These are phyloP conservation scores for Apiotrichum gracile DNA, from an alignment of 1,284 basidiomycete species.

Conservation along the genomic window DNA sequence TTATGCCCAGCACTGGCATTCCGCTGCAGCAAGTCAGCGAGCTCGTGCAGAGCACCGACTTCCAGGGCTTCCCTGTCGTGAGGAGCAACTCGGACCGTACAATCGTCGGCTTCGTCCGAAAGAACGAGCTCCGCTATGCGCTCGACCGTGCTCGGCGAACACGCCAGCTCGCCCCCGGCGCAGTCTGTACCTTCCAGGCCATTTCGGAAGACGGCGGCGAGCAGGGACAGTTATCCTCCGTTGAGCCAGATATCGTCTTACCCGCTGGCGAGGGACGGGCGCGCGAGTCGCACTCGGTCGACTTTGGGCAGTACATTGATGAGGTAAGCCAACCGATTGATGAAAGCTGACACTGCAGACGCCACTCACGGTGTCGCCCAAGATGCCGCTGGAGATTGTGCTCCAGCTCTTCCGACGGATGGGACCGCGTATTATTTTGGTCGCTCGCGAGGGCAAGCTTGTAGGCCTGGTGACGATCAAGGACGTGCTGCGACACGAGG, in stretches of 20 bases:
- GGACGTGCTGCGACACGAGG: constrained; percentile 82
- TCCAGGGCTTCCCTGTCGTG: constrained; percentile 90
- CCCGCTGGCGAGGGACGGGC: constrained; percentile 17
- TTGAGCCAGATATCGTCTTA: constrained; percentile 35
- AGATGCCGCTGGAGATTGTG: constrained; percentile 88
- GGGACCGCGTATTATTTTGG: constrained; percentile 91
- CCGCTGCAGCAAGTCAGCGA: constrained; percentile 67
- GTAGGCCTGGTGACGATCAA: constrained; percentile 91
- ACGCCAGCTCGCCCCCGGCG: constrained; percentile 59
- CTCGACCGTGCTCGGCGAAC: constrained; percentile 68
- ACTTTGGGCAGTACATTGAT: constrained; percentile 87
- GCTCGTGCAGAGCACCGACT: constrained; percentile 61
- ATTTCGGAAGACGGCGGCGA: constrained; percentile 25
- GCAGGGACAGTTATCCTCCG: too few relatives aligned
- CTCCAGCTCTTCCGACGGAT: constrained; percentile 93
- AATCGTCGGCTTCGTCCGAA: constrained; percentile 81
- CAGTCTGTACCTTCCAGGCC: constrained; percentile 62
- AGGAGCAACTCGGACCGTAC: constrained; percentile 52
- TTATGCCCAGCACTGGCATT: constrained; percentile 69
- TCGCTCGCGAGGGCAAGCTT: constrained; percentile 75
- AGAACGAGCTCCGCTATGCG: constrained; percentile 77
- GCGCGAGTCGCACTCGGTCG: constrained; percentile 49
- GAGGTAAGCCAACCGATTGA: constrained; percentile 53
- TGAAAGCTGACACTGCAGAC: constrained; percentile 54
- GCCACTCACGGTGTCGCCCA: constrained; percentile 85